Percentiles rank a stretch among this genome's conserved stretches.
Conservation (phyloP, 768 basidiomycete genomes). For the Xanthoconium purpureum region DNA sequence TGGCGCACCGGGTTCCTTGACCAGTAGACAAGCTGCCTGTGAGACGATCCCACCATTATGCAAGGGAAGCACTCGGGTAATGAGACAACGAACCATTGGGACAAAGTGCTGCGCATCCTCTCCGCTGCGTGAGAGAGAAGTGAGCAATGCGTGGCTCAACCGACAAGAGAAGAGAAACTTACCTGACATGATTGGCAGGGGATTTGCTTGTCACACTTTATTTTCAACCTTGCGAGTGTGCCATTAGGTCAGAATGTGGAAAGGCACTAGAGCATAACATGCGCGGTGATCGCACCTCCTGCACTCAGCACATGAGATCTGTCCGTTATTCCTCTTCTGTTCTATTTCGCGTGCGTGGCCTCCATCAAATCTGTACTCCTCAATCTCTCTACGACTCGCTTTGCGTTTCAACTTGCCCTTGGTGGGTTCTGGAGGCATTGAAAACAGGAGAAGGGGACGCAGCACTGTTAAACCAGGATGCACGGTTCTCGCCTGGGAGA, state of each 20-base stretch:
- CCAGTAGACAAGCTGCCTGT: constrained; percentile 75
- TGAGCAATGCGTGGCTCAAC: neutral
- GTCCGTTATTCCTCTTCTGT: constrained; percentile 67
- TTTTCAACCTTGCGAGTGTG: constrained; percentile 57
- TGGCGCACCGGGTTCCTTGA: constrained; percentile 62
- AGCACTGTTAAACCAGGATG: constrained; percentile 6
- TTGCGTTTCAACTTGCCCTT: constrained; percentile 51
- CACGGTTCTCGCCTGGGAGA: constrained; percentile 23
- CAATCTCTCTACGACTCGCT: constrained; percentile 46
- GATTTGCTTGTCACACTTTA: constrained; percentile 80
- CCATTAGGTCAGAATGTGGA: constrained; percentile 23
- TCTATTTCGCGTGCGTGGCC: constrained; percentile 66
- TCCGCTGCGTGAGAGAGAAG: constrained; percentile 38
- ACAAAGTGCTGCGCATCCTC: constrained; percentile 68
- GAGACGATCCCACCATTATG: neutral
- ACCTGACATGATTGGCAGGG: constrained; percentile 78
- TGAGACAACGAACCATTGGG: constrained; percentile 55
- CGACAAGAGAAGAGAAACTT: constrained; percentile 14
- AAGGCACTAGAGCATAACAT: constrained; percentile 23
- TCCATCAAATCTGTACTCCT: constrained; percentile 49
- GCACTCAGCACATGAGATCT: constrained; percentile 81
- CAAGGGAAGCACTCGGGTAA: neutral
- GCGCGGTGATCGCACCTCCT: constrained; percentile 65
- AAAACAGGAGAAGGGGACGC: constrained; percentile 4
- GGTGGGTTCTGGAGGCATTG: constrained; percentile 57